These are phyloP conservation scores for Catharanthus roseus DNA, from an alignment of 257 asterid genomes.

Conservation along the genomic window DNA sequence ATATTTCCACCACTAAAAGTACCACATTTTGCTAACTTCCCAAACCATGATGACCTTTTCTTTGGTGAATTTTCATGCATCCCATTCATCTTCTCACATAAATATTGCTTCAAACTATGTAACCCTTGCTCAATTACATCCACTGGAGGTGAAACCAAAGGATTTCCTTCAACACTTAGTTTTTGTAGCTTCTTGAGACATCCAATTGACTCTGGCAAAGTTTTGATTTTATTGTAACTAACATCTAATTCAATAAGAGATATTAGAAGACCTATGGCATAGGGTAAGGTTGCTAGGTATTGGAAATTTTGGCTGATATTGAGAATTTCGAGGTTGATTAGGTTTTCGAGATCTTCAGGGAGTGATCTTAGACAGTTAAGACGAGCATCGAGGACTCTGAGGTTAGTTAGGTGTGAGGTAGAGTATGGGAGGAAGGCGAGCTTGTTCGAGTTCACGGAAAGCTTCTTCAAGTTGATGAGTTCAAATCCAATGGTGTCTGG, in stretches of 20 bases:
- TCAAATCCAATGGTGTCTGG: conserved; percentile 87
- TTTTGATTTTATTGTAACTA: conserved; percentile 65
- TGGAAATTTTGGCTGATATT: conserved; percentile 88
- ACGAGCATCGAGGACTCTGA: conserved; percentile 66
- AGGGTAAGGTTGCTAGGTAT: conserved; percentile 52
- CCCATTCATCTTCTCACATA: conserved; percentile 65
- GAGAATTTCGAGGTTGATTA: conserved; percentile 61
- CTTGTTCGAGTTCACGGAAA: conserved; percentile 72
- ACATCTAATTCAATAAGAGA: conserved; percentile 71
- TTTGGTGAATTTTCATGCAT: conserved; percentile 23
- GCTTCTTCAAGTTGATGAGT: conserved; percentile 55
- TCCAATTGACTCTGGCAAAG: conserved; percentile 66
- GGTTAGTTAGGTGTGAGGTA: conserved; percentile 73
- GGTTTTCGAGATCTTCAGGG: conserved; percentile 81
- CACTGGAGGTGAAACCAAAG: conserved; percentile 51
- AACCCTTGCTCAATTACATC: conserved; percentile 67
- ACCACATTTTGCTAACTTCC: conserved; percentile 61
- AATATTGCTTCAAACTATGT: conserved; percentile 43
- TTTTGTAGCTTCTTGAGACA: conserved; percentile 72
- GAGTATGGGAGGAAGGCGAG: conserved; percentile 63
- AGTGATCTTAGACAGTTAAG: conserved; percentile 75
- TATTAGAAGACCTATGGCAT: conserved; percentile 74
- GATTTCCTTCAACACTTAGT: conserved; percentile 71
- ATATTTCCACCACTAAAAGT: conserved; percentile 51
- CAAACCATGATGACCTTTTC: conserved; percentile 77